phyloP scores from a whole-genome alignment of 1,284 basidiomycete genomes.

The Abortiporus biennis region DNA sequence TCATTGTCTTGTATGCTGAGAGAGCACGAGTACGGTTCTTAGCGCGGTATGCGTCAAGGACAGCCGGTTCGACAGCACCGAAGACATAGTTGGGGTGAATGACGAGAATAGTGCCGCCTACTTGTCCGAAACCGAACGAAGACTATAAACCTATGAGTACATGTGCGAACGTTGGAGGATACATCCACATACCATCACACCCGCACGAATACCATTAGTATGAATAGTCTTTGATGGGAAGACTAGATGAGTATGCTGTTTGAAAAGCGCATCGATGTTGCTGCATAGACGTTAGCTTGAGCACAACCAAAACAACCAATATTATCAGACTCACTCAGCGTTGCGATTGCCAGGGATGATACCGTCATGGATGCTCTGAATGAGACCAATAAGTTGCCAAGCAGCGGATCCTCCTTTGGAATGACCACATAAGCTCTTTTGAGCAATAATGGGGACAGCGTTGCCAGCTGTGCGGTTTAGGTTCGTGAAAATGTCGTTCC shows the following conservation, averaged over 20 bases:
- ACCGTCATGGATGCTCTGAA: constrained; percentile 83
- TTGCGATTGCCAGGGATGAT: constrained; percentile 97
- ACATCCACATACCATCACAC: constrained; percentile 64
- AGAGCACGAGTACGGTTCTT: constrained; percentile 68
- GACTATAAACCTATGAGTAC: constrained; percentile 40
- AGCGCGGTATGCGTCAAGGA: constrained; percentile 72
- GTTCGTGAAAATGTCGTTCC: constrained; percentile 89
- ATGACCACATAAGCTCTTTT: constrained; percentile 95
- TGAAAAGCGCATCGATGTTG: constrained; percentile 92
- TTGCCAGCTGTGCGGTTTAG: constrained; percentile 90
- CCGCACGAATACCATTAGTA: constrained; percentile 88
- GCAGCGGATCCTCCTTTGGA: constrained; percentile 96
- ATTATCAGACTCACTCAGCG: constrained; percentile 65
- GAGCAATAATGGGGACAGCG: constrained; percentile 94
- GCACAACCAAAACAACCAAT: neutral
- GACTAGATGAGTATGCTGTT: constrained; percentile 86
- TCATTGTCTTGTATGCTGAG: constrained; percentile 89
- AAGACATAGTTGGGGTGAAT: constrained; percentile 91
- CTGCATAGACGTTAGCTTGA: constrained; percentile 31
- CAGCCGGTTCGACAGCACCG: constrained; percentile 69
- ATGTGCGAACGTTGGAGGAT: neutral
- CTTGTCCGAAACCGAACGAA: constrained; percentile 99
- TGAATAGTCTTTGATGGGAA: constrained; percentile 97
- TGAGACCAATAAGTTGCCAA: constrained; percentile 94
- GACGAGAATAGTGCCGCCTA: constrained; percentile 88